Evolutionary conservation across 192 early-diverging fungal species (phyloP).

Genomic region (Gigaspora rosea): DNA sequence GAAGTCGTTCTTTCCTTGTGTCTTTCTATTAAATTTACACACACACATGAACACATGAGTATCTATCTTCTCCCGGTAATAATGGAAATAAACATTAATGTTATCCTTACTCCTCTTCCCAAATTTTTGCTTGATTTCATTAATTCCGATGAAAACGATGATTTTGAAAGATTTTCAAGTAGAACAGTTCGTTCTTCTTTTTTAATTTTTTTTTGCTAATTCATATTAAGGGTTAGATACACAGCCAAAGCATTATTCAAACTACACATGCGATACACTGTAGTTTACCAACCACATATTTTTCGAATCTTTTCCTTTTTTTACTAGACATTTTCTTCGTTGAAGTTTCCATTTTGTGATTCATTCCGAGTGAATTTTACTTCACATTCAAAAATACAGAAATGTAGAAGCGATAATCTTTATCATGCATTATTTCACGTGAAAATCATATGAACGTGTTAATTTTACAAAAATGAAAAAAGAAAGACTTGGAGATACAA

Average conservation of each 20-base stretch:
- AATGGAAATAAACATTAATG: neutral
- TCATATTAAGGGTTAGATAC: conserved; percentile 8
- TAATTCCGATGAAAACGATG: conserved; percentile 68
- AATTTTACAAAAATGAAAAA: no score
- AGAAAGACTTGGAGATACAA: no score
- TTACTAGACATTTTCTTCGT: conserved; percentile 58
- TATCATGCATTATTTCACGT: no score
- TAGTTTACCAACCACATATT: conserved; percentile 65
- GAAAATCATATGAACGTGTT: no score
- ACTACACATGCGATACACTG: neutral
- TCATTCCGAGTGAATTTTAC: no score
- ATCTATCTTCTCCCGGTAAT: neutral
- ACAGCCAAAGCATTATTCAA: neutral
- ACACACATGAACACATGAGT: neutral
- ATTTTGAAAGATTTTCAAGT: conserved; percentile 63
- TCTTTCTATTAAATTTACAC: conserved; percentile 44
- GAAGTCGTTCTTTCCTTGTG: conserved; percentile 66
- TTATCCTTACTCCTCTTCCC: conserved; percentile 48
- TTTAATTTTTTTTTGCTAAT: conserved; percentile 75
- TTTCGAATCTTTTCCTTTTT: conserved; percentile 77
- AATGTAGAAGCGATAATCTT: no score
- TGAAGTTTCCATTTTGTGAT: neutral
- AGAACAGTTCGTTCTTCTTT: conserved; percentile 72
- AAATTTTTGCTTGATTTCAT: conserved; percentile 71
- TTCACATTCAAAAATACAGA: no score